Evolutionary conservation across 768 basidiomycete genomes (phyloP).

Genomic region (Mycena metata): DNA sequence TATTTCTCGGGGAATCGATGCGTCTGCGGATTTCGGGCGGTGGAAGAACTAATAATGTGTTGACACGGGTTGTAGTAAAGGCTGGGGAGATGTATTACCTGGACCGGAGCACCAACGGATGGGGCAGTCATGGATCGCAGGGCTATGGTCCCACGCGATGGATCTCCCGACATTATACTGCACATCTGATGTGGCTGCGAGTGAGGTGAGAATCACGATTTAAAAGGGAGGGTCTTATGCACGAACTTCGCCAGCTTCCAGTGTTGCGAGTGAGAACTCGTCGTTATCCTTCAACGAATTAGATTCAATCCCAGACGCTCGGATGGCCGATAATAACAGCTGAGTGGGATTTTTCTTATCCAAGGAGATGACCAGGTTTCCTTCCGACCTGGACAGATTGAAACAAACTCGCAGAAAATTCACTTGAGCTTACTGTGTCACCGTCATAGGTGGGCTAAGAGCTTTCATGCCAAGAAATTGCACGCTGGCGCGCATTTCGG

Average conservation of each 20-base stretch:
- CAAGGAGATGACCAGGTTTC: conserved; percentile 77
- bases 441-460: conserved; percentile 61
- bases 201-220: not conserved
- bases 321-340: conserved; percentile 69
- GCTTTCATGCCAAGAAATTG: conserved; percentile 57
- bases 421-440: conserved; percentile 63
- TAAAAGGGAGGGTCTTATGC: not conserved
- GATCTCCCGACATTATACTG: conserved; percentile 78
- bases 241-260: conserved; percentile 47
- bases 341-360: conserved; percentile 71
- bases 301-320: conserved; percentile 49
- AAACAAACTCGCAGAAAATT: conserved; percentile 3
- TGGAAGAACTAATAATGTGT: conserved; percentile 56
- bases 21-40: conserved; percentile 45
- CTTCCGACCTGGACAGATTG: conserved; percentile 65
- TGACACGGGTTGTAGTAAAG: conserved; percentile 8
- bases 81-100: conserved; percentile 47
- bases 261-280: conserved; percentile 64
- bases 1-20: conserved; percentile 14
- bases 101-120: conserved; percentile 61
- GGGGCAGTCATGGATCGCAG: conserved; percentile 69
- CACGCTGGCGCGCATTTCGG: conserved; percentile 35
- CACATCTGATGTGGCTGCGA: conserved; percentile 62
- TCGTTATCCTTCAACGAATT: conserved; percentile 65
- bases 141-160: conserved; percentile 76